Evolutionary conservation across 495 filamentous ascomycete species (phyloP), one percentile per base, ranked within the genome.

Genomic region (Bombardia bombarda): DNA sequence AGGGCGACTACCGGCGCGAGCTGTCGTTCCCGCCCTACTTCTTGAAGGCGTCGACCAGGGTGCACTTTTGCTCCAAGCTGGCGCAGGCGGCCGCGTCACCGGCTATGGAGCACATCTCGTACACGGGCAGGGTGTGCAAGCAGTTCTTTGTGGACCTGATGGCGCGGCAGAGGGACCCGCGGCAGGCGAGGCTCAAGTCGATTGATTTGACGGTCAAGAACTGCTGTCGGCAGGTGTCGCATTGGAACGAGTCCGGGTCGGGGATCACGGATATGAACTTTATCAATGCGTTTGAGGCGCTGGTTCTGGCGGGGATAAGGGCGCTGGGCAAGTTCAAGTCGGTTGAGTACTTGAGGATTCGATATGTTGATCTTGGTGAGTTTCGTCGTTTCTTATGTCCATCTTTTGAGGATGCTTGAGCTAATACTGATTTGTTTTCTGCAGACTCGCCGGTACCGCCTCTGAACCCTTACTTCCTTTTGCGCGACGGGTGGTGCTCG

Each of bases 151-250:
- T 81, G 48, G 67, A 75, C 42, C 52, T 69, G 7, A 66, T 68
- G 13, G 60, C 62, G 8, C 57, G 51, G 41, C 51, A 61, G 25
- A 58, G 55, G 17, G 68, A 70, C 36, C 47, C 62, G n/a, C 60
- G 66, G 14, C 63, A 58, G 10, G 52, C 63, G 20, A 60, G 73
- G 7, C 72, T 85, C 26, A 77, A 73, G 53, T 78, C 78, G 16
- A 66, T 87, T 3, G 83, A 87, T 49, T 53, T 87, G 9, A 74
- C 75, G 0, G 78, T 87, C 45, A 83, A 82, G 63, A 82, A 81
- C 38, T 78, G 77, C 60, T 87, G 83, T 50, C 71, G 77, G 16
- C 67, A 74, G 32, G 65, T 67, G 26, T 55, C 56, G 13, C 56
- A 70, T 32, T 74, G 66, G 62, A 70, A 72, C 49, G 79, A 84